Percentiles rank a stretch among this genome's conserved stretches.
Evolutionary conservation across 345 rosid species (phyloP).

Genomic region (Orychophragmus violaceus): DNA sequence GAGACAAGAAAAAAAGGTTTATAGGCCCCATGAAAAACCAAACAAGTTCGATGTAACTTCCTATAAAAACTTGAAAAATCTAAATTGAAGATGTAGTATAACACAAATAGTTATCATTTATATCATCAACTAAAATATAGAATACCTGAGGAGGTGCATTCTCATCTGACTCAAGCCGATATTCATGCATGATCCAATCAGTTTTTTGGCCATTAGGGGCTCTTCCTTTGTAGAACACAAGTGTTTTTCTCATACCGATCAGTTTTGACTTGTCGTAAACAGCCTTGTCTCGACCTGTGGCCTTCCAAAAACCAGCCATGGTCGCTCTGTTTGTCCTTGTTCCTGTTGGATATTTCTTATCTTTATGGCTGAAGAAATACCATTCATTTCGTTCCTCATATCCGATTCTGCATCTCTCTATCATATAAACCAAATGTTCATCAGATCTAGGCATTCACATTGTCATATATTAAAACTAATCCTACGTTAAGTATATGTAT

Average conservation of each 20-base stretch:
- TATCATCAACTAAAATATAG: not conserved
- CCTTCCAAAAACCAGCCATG: slow-evolving; percentile 98
- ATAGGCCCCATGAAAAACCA: slow-evolving; percentile 11
- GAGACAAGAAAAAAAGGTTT: slow-evolving; percentile 11
- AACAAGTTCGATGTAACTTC: not conserved
- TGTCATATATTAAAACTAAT: not conserved
- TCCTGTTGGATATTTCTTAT: slow-evolving; percentile 44
- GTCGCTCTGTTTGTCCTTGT: slow-evolving; percentile 89
- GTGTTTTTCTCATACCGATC: slow-evolving; percentile 97
- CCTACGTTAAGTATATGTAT: not conserved
- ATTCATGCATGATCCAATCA: slow-evolving; percentile 99
- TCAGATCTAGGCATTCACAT: slow-evolving; percentile 19
- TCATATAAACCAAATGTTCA: not conserved
- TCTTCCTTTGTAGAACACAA: slow-evolving; percentile 97
- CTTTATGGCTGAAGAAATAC: slow-evolving; percentile 99
- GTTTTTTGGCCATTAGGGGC: slow-evolving; percentile 97
- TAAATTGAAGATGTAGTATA: not conserved
- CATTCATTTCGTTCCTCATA: slow-evolving; percentile 93
- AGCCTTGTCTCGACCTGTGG: slow-evolving; percentile 94
- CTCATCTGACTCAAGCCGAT: slow-evolving; percentile 85
- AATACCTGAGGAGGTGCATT: slow-evolving; percentile 96
- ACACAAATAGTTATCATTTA: too few relatives aligned
- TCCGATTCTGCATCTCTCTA: slow-evolving; percentile 85
- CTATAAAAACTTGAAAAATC: not conserved
- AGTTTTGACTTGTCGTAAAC: slow-evolving; percentile 78